Percentiles rank a stretch among this genome's conserved stretches.
Evolutionary conservation across 169 alveolate species (phyloP).

Genomic region (Toxoplasma gondii): DNA sequence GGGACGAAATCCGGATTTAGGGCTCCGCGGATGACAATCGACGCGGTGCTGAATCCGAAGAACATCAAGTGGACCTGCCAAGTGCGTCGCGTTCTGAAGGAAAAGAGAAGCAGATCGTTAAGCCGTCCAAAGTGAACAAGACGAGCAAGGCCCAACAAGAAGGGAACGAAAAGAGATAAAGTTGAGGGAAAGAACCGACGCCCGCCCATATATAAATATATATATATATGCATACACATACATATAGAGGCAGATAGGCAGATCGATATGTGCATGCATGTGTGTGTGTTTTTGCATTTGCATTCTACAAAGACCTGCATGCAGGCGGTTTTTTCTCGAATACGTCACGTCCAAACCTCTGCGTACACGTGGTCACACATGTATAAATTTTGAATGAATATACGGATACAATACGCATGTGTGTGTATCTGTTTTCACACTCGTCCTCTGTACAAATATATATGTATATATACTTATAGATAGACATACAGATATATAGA

Average conservation of each 20-base stretch:
- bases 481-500: too few relatives aligned
- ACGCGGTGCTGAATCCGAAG: slow-evolving; percentile 42
- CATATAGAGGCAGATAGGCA: not conserved
- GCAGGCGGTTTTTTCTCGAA: too few relatives aligned
- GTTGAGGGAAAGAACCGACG: not conserved
- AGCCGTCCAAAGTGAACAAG: not conserved
- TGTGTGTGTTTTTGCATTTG: too few relatives aligned
- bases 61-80: slow-evolving; percentile 53
- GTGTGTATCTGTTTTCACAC: too few relatives aligned
- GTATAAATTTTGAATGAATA: not conserved
- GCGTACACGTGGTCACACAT: not conserved
- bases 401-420: too few relatives aligned
- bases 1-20: slow-evolving; percentile 50
- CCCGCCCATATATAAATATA: not conserved
- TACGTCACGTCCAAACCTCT: too few relatives aligned
- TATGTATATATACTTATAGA: not conserved
- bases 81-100: slow-evolving; percentile 19
- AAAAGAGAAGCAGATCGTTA: not conserved
- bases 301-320: too few relatives aligned
- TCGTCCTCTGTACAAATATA: too few relatives aligned
- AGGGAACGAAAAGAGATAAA: not conserved
- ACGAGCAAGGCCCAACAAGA: not conserved
- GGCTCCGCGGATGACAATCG: slow-evolving; percentile 44
- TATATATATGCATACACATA: too few relatives aligned
- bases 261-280: not conserved